phyloP scores from a whole-genome alignment of 2,329 filamentous ascomycete genomes.

The Alternaria solani region DNA sequence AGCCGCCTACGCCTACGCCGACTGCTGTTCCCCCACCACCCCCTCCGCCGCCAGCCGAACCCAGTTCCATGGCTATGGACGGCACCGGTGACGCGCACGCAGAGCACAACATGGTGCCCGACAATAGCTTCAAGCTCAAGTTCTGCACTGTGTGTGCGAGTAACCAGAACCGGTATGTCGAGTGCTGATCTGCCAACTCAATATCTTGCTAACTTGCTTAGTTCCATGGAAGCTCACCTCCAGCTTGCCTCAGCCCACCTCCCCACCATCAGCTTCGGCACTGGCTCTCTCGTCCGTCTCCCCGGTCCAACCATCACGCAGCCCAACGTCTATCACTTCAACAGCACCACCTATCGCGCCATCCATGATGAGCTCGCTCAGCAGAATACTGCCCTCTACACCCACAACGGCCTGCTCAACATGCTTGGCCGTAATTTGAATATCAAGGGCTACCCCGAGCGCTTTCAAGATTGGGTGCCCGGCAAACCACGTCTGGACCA shows the following conservation, averaged over 20 bases:
- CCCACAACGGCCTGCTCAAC: constrained; percentile 89
- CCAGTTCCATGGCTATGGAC: constrained; percentile 45
- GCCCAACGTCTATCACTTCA: constrained; percentile 98
- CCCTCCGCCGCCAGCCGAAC: constrained; percentile 51
- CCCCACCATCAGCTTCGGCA: constrained; percentile 98
- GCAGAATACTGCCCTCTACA: constrained; percentile 88
- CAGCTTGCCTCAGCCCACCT: constrained; percentile 83
- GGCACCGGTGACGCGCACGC: constrained; percentile 37
- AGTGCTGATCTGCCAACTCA: background rate
- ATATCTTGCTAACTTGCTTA: constrained; percentile 47
- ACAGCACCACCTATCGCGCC: constrained; percentile 91
- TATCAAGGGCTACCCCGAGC: constrained; percentile 94
- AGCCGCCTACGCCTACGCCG: constrained; percentile 49
- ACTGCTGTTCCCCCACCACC: constrained; percentile 63
- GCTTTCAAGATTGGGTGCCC: constrained; percentile 97
- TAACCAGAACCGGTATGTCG: constrained; percentile 89
- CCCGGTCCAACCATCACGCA: constrained; percentile 90
- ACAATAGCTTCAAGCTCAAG: constrained; percentile 81
- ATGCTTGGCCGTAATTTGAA: constrained; percentile 93
- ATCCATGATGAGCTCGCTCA: constrained; percentile 91
- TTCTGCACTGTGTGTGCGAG: constrained; percentile 99
- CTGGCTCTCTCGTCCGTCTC: constrained; percentile 90
- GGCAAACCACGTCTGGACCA: constrained; percentile 81
- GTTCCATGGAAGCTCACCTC: constrained; percentile 99
- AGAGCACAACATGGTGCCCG: constrained; percentile 38